Evolutionary conservation across 2,329 filamentous ascomycete species (phyloP).

Genomic region (Nemania serpens): DNA sequence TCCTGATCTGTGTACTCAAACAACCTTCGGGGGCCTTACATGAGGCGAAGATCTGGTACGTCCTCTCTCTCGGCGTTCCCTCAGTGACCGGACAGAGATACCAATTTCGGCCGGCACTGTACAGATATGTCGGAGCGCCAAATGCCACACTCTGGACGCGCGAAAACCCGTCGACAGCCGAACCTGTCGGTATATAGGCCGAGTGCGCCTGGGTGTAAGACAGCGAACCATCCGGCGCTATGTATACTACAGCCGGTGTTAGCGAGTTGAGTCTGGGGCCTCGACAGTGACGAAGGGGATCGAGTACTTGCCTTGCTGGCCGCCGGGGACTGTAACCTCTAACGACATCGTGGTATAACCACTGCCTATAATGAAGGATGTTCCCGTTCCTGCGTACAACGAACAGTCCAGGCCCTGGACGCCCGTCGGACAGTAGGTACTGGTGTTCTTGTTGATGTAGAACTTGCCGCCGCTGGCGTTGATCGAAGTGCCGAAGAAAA

Average conservation of each 20-base stretch:
- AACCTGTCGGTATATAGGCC: constrained; percentile 25
- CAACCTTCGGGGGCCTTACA: background rate
- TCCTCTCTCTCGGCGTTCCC: constrained; percentile 27
- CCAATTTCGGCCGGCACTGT: constrained; percentile 8
- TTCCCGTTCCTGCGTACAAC: constrained; percentile 23
- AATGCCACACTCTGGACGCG: constrained; percentile 21
- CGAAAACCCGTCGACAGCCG: constrained; percentile 24
- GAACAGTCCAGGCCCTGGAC: constrained; percentile 28
- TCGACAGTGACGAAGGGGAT: background rate
- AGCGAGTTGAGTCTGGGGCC: background rate
- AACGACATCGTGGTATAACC: constrained; percentile 22
- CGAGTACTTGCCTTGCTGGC: constrained; percentile 30
- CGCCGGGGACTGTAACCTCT: constrained; percentile 31
- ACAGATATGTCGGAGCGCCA: constrained; percentile 17
- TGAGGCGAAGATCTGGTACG: constrained; percentile 30
- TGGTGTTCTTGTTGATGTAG: constrained; percentile 29
- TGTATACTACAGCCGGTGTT: constrained; percentile 25
- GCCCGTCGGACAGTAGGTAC: constrained; percentile 31
- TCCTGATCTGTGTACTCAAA: constrained; percentile 10
- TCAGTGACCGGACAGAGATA: constrained; percentile 28
- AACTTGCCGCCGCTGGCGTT: constrained; percentile 35
- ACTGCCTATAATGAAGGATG: constrained; percentile 27
- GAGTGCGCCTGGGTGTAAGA: constrained; percentile 34
- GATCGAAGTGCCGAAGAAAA: constrained; percentile 27
- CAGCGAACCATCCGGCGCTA: constrained; percentile 31